phyloP scores from a whole-genome alignment of 805 yeast genomes.

The Candida piceae region DNA sequence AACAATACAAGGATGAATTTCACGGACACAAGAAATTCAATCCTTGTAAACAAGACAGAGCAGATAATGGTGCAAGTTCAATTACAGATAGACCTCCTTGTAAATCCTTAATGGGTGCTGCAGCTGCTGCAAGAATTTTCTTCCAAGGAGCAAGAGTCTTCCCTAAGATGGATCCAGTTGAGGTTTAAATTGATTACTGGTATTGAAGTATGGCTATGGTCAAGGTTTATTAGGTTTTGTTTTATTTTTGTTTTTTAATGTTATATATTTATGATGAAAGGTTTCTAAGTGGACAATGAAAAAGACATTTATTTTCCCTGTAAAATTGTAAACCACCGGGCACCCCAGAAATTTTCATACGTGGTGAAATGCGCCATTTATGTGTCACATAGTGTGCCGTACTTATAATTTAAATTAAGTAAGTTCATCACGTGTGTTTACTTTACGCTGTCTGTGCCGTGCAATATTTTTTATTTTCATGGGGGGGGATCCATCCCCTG shows the following conservation, averaged over 20 bases:
- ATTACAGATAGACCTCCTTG: constrained; percentile 28
- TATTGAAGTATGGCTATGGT: neutral
- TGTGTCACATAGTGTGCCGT: too few relatives aligned
- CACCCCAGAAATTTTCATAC: too few relatives aligned
- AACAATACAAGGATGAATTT: constrained; percentile 46
- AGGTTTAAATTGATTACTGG: neutral
- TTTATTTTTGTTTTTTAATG: neutral
- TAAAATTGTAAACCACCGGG: too few relatives aligned
- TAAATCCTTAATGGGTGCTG: constrained; percentile 51
- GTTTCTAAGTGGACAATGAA: too few relatives aligned
- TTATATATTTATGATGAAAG: neutral
- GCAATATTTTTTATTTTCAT: too few relatives aligned
- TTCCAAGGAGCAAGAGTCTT: constrained; percentile 60
- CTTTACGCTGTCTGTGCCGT: too few relatives aligned
- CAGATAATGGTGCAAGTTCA: constrained; percentile 31
- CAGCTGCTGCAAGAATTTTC: constrained; percentile 64
- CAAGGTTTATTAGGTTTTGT: neutral
- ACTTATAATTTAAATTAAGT: too few relatives aligned
- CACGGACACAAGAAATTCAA: constrained; percentile 31
- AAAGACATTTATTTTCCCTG: too few relatives aligned
- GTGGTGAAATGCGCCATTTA: too few relatives aligned
- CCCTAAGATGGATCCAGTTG: constrained; percentile 30
- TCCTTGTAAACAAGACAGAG: constrained; percentile 50
- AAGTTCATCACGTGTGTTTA: too few relatives aligned
- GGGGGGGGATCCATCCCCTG: too few relatives aligned